Conservation (phyloP, 2,329 filamentous ascomycete genomes). For the Cladophialophora psammophila region DNA sequence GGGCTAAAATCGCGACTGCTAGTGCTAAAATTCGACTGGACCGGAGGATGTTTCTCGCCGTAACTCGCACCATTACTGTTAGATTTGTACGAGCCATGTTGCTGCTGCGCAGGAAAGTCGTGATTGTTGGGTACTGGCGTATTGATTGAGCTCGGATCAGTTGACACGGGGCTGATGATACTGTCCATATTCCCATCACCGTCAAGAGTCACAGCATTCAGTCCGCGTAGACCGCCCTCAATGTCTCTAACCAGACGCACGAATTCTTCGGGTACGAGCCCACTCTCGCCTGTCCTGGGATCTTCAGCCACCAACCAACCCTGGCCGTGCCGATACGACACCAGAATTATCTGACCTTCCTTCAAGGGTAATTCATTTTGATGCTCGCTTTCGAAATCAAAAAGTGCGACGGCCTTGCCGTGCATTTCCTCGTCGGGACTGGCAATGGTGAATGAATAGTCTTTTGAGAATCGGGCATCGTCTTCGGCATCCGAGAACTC, state of each 20-base stretch:
- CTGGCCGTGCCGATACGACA: constrained; percentile 94
- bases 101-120: constrained; percentile 28
- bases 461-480: constrained; percentile 81
- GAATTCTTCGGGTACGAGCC: constrained; percentile 94
- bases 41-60: constrained; percentile 50
- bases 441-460: constrained; percentile 94
- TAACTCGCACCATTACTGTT: constrained; percentile 29
- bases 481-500: constrained; percentile 61
- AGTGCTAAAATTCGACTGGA: constrained; percentile 61
- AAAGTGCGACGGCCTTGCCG: constrained; percentile 92
- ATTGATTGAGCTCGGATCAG: constrained; percentile 44
- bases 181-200: constrained; percentile 57
- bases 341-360: constrained; percentile 95
- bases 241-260: constrained; percentile 92
- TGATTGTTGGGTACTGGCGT: constrained; percentile 35
- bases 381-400: constrained; percentile 93
- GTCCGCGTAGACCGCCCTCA: constrained; percentile 81
- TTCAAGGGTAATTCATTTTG: constrained; percentile 92
- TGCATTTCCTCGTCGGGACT: constrained; percentile 98
- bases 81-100: constrained; percentile 19
- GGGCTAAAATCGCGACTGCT: constrained; percentile 57
- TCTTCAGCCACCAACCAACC: constrained; percentile 98
- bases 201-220: constrained; percentile 64
- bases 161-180: constrained; percentile 65
- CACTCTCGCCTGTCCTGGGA: constrained; percentile 90